Evolutionary conservation across 139 green algal genomes (phyloP), one percentile per base, ranked within the genome.

Genomic region (Asterochloris erici): DNA sequence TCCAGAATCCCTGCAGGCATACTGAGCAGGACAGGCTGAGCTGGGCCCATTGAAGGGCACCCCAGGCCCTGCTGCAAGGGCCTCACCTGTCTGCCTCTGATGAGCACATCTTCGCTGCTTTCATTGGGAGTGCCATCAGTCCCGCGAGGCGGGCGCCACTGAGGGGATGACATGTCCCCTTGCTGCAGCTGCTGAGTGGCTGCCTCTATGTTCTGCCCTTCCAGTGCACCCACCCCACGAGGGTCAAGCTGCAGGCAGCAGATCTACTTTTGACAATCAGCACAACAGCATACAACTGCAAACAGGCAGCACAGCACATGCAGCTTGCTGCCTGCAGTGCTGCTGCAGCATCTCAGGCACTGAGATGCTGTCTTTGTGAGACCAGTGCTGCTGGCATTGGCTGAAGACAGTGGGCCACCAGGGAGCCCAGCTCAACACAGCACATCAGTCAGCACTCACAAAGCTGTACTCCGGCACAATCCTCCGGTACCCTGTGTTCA

Each of bases 61-160:
- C n/a, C 24, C 21, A 76, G 21, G 17, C 12, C 14, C 70, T 54
- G 66, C 17, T 21, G 17, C 6, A 93, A 78, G 13, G 81, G 88
- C 70, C 91, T 73, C 68, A 94, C 61, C 86, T 96, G 92, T 54
- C 92, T 86, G 64, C 87, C 88, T 23, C 93, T 87, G 21, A 95
- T 89, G 47, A 95, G 64, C 63, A 97, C 92, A 61, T 97, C 93
- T 14, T 82, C 19, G 0, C 73, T 73, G 74, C 85, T 92, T 83
- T 97, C 91, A 74, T 96, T 91, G 10, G 92, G 92, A 14, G 93
- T 97, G 81, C 93, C 93, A 79, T 95, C 91, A 24, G 84, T 89
- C 63, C 90, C 91, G 2, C 28, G 54, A 16, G 78, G 78, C n/a
- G 82, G 86, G 11, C 74, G 60, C 76, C 76, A 80, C 17, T 38